A percentile compares a stretch with the other conserved stretches of the same genome.
Conservation (phyloP, 2,329 filamentous ascomycete genomes). For the Aspergillus melleus region DNA sequence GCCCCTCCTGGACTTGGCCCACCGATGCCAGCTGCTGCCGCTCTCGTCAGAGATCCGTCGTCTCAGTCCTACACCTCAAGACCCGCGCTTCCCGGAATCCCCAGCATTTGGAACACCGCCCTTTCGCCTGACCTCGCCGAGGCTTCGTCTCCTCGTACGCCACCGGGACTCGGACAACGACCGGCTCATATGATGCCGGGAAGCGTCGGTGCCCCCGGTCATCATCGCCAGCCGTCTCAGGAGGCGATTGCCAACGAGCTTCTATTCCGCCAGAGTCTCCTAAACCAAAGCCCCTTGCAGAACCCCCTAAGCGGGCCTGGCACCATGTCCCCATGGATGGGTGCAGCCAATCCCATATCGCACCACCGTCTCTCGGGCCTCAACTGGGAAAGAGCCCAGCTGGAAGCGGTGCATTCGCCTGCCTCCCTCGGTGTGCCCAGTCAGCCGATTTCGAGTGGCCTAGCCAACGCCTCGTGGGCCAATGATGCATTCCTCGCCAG, state of each 20-base stretch:
- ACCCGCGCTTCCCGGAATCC: conserved; percentile 33
- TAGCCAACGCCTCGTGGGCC: conserved; percentile 35
- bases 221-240: conserved; percentile 24
- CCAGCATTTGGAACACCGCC: conserved; percentile 47
- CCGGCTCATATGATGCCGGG: conserved; percentile 12
- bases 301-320: conserved; percentile 20
- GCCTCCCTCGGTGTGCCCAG: conserved; percentile 24
- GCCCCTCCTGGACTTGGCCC: conserved; percentile 36
- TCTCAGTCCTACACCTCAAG: conserved; percentile 35
- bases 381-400: conserved; percentile 26
- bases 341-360: conserved; percentile 16
- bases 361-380: conserved; percentile 18
- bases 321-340: conserved; percentile 27
- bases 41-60: conserved; percentile 21
- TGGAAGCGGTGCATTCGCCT: conserved; percentile 17
- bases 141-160: conserved; percentile 38
- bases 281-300: conserved; percentile 26
- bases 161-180: conserved; percentile 34
- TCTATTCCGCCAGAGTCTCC: conserved; percentile 28
- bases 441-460: conserved; percentile 28
- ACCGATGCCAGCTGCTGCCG: conserved; percentile 20
- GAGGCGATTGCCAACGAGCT: conserved; percentile 28
- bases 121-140: conserved; percentile 48
- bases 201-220: conserved; percentile 15
- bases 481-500: conserved; percentile 39